Conservation (phyloP, 169 alveolate genomes). For the Plasmodium gaboni region DNA sequence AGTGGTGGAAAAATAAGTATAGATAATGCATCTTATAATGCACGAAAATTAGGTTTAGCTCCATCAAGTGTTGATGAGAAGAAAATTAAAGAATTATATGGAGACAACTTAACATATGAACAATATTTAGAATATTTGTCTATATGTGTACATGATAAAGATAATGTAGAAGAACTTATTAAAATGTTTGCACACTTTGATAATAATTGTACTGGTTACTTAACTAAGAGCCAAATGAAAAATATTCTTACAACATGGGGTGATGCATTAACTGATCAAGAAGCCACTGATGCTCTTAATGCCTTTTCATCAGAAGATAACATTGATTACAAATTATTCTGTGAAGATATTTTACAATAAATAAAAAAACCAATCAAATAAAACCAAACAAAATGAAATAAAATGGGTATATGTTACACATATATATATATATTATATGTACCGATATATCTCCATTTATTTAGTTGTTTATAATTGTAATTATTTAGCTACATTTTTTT, state of each 20-base stretch:
- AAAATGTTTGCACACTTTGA: conserved; percentile 81
- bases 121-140: conserved; percentile 79
- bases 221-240: conserved; percentile 79
- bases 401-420: background rate
- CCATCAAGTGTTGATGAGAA: conserved; percentile 82
- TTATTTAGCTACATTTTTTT: too few species aligned
- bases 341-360: conserved; percentile 56
- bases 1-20: conserved; percentile 67
- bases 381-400: too few species aligned
- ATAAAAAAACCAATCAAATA: background rate
- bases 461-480: too few species aligned
- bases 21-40: conserved; percentile 48
- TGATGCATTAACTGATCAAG: conserved; percentile 81
- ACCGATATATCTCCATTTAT: background rate
- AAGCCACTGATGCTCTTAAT: conserved; percentile 75
- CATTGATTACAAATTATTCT: conserved; percentile 45
- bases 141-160: conserved; percentile 81
- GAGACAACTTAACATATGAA: conserved; percentile 77
- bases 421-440: background rate
- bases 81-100: conserved; percentile 73
- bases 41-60: conserved; percentile 81
- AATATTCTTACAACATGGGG: conserved; percentile 83
- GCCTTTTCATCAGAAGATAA: conserved; percentile 55
- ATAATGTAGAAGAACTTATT: conserved; percentile 79
- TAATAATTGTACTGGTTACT: conserved; percentile 74